Evolutionary conservation across 306 rosid species (phyloP), one percentile per base, ranked within the genome.

Genomic region (Morella rubra): DNA sequence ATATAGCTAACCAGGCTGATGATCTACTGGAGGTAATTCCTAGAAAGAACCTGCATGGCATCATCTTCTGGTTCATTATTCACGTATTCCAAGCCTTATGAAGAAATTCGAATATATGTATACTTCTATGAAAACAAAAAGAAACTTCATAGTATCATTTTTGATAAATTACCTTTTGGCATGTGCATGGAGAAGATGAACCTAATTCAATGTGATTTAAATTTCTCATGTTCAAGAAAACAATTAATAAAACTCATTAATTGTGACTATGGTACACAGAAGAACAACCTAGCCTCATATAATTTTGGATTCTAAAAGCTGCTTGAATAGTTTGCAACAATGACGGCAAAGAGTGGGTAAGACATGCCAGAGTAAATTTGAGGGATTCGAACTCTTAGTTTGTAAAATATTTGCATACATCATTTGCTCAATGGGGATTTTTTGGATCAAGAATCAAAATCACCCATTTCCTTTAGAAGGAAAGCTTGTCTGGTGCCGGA

Each of bases 1-100:
- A 94, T 71, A 91, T 94, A 75, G 97, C 97, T 53, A 94, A 94
- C 82, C 98, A 94, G 81, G 96, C 98, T 58, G 98, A 94, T 87
- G 98, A 94, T 82, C 77, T 94, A 62, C 82, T 94, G 47, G 98
- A 94, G 98, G 98, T 94, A 89, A 73, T 73, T 65, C 40, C 76
- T 5, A 59, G 3, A 72, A 75, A 70, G 37, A 44, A 47, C 41
- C 67, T 78, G 62, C 69, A 59, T 72, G 75, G 47, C 67, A 47
- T 77, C 14, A 72, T 59, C 49, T 71, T n/a, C 44, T 24, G 9
- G 5, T 47, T 9, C 62, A 18, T 56, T 45, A 24, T 56, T 75
- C 45, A 65, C 41, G 67, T 47, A 27, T 52, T 73, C 62, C 14
- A 44, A 56, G 44, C 45, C 49, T 50, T 59, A 42, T 45, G 56